phyloP scores from a whole-genome alignment of 345 rosid species.

The Hibiscus tridactylites region DNA sequence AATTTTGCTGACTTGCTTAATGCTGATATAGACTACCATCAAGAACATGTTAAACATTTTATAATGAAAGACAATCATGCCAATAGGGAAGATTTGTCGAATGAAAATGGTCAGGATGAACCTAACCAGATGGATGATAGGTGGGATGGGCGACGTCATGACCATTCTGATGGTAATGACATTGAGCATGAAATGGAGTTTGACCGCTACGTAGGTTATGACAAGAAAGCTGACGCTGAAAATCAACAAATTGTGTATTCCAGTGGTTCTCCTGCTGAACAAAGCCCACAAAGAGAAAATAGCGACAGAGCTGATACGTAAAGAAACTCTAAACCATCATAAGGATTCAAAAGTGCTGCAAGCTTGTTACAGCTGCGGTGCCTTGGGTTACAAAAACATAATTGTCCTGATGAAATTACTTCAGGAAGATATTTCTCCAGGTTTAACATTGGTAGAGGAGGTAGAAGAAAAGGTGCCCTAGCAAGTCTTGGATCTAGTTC shows the following conservation, averaged over 20 bases:
- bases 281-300: slow-evolving; percentile 13
- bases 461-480: slow-evolving; percentile 15
- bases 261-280: slow-evolving; percentile 16
- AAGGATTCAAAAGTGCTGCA: slow-evolving; percentile 9
- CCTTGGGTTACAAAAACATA: slow-evolving; percentile 29
- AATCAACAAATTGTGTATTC: slow-evolving; percentile 5
- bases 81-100: slow-evolving; percentile 16
- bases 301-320: slow-evolving; percentile 1
- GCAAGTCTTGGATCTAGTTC: slow-evolving; percentile 19
- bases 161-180: slow-evolving; percentile 16
- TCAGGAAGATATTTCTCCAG: slow-evolving; percentile 14
- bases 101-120: slow-evolving; percentile 18
- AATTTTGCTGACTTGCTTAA: slow-evolving; percentile 17
- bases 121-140: slow-evolving; percentile 25
- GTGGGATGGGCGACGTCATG: slow-evolving; percentile 27
- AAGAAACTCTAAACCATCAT: slow-evolving; percentile 13
- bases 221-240: slow-evolving; percentile 10
- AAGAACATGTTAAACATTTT: slow-evolving; percentile 2
- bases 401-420: slow-evolving; percentile 22
- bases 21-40: slow-evolving; percentile 7
- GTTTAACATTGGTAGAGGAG: slow-evolving; percentile 11
- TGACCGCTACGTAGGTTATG: slow-evolving; percentile 23
- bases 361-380: slow-evolving; percentile 31
- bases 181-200: slow-evolving; percentile 15
- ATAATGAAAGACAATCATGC: slow-evolving; percentile 17